Evolutionary conservation across 139 green algal genomes (phyloP).

Genomic region (Mesostigma viride): DNA sequence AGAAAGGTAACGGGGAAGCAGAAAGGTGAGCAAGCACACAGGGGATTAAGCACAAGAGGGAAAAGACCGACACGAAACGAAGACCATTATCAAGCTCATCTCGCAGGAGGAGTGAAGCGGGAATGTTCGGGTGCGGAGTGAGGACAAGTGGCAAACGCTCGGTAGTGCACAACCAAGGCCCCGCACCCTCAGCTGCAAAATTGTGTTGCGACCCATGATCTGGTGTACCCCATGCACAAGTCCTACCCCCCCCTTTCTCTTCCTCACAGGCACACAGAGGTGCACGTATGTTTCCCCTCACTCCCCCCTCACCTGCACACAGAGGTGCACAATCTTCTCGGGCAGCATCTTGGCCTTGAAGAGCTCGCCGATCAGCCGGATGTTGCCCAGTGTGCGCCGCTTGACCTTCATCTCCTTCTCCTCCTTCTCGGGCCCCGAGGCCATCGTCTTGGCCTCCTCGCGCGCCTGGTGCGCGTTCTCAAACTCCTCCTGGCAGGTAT

Average conservation of each 20-base stretch:
- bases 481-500: conserved; percentile 98
- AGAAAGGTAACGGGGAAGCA: conserved; percentile 81
- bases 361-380: conserved; percentile 96
- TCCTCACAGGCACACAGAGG: too few relatives aligned
- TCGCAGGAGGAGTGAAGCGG: too few relatives aligned
- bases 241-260: too few relatives aligned
- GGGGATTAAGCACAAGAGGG: conserved; percentile 34
- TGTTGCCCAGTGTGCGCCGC: conserved; percentile 84
- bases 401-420: conserved; percentile 40
- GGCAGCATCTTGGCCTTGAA: conserved; percentile 89
- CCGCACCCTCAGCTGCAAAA: too few relatives aligned
- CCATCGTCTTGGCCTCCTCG: conserved; percentile 20
- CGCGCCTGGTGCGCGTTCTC: conserved; percentile 16
- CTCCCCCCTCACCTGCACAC: conserved; percentile 50
- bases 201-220: too few relatives aligned
- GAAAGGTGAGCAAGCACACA: conserved; percentile 28
- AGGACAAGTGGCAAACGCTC: too few relatives aligned
- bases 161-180: too few relatives aligned
- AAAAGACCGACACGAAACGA: too few relatives aligned
- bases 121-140: too few relatives aligned
- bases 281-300: too few relatives aligned
- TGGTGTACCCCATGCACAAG: too few relatives aligned
- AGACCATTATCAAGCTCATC: too few relatives aligned
- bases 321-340: conserved; percentile 93
- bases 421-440: conserved; percentile 20